Conservation (phyloP, 1,284 basidiomycete species). For the Ceratobasidium sp. region DNA sequence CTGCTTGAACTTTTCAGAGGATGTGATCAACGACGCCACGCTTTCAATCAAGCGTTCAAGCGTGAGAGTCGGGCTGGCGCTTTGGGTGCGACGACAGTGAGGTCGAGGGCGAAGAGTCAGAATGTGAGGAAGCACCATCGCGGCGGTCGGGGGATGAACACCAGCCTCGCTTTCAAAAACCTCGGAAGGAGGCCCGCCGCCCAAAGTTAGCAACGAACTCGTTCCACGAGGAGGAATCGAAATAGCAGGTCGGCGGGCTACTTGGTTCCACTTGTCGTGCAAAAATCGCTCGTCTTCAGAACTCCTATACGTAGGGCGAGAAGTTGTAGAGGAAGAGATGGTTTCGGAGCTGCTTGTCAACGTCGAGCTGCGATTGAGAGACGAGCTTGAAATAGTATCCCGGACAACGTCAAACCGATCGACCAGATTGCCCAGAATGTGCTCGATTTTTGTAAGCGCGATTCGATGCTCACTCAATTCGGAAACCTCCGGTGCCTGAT, state of each 20-base stretch:
- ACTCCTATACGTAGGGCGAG: slow-evolving; percentile 11
- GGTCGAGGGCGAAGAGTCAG: slow-evolving; percentile 36
- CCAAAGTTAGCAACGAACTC: slow-evolving; percentile 26
- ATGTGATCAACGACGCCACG: slow-evolving; percentile 6
- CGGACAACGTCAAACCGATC: slow-evolving; percentile 38
- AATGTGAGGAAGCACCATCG: slow-evolving; percentile 26
- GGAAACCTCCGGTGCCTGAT: slow-evolving; percentile 41
- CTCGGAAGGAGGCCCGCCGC: slow-evolving; percentile 32
- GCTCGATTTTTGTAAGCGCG: slow-evolving; percentile 40
- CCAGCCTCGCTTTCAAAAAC: slow-evolving; percentile 19
- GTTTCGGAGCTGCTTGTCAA: slow-evolving; percentile 22
- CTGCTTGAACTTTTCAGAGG: slow-evolving; percentile 15
- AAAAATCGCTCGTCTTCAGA: slow-evolving; percentile 27
- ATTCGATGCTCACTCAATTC: slow-evolving; percentile 37
- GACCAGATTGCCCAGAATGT: slow-evolving; percentile 35
- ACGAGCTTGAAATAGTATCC: slow-evolving; percentile 28
- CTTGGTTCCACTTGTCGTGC: slow-evolving; percentile 27
- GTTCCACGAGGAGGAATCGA: slow-evolving; percentile 30
- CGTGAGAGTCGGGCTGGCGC: slow-evolving; percentile 45
- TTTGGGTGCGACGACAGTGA: slow-evolving; percentile 40
- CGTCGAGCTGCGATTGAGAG: not conserved
- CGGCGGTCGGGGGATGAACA: slow-evolving; percentile 38
- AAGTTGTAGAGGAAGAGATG: slow-evolving; percentile 26
- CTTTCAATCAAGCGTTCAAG: slow-evolving; percentile 36
- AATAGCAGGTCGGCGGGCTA: not conserved